A percentile compares a stretch with the other conserved stretches of the same genome.
Conservation (phyloP, 1,284 basidiomycete species). For the Cronartium ribicola region DNA sequence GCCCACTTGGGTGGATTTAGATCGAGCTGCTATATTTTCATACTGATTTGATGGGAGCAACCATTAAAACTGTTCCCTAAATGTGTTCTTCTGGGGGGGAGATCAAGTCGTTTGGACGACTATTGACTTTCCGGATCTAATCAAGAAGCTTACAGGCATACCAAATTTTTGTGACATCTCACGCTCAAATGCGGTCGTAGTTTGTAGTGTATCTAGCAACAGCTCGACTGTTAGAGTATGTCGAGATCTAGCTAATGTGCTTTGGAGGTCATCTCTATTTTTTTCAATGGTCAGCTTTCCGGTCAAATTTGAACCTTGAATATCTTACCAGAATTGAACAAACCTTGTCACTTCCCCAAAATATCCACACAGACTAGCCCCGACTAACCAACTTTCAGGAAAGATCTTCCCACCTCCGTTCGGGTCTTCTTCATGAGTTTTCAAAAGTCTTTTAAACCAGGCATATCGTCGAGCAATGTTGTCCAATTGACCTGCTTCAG, state of each 20-base stretch:
- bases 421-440: conserved; percentile 80
- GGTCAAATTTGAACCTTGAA: not conserved
- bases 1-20: conserved; percentile 45
- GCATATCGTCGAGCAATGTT: conserved; percentile 89
- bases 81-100: not conserved
- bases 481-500: conserved; percentile 92
- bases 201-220: conserved; percentile 76
- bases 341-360: conserved; percentile 83
- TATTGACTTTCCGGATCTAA: not conserved
- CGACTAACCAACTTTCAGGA: conserved; percentile 74
- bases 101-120: not conserved
- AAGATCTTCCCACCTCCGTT: conserved; percentile 62
- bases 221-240: conserved; percentile 69
- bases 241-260: conserved; percentile 54
- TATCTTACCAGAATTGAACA: conserved; percentile 41
- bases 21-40: conserved; percentile 51
- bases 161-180: conserved; percentile 56
- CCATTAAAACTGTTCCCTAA: not conserved
- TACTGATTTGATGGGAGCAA: conserved; percentile 48
- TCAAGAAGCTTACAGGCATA: conserved; percentile 32
- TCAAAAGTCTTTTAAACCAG: conserved; percentile 90
- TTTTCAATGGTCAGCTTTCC: not conserved
- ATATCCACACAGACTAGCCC: conserved; percentile 69
- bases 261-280: conserved; percentile 53
- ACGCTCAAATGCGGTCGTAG: conserved; percentile 77